Evolutionary conservation across 2,329 filamentous ascomycete species (phyloP), one percentile per base, ranked within the genome.

Genomic region (Pseudogymnoascus sp.): DNA sequence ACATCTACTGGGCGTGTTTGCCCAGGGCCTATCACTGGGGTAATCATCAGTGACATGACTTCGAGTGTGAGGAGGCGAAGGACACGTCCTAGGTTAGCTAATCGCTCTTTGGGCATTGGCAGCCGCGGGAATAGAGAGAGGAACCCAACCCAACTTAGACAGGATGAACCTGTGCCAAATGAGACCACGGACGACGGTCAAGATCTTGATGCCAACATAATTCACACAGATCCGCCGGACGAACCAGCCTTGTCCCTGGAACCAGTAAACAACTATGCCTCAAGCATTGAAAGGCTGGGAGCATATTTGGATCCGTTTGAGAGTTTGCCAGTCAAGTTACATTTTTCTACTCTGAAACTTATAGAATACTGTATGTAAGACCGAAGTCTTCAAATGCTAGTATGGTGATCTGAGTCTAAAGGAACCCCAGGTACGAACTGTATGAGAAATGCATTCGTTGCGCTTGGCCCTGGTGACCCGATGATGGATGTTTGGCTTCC

Each of bases 41-140:
- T 48, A 13, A 59, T 59, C 6, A 33, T 59, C 21, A 38, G 57
- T 18, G 57, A 59, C n/a, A 59, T 59, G 57, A 59, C 57, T 28
- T 45, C 33, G 19, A 19, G 13, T 5, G 34, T 59, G 15, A 41
- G 37, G 15, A 41, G 37, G 13, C 57, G 41, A 35, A 33, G 3
- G n/a, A 21, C 57, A 12, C 30, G 9, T 1, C 7, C 12, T 5
- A 48, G 21, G n/a, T 30, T 41, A 59, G 21, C 23, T 45, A 38
- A 41, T 30, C 18, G 35, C 33, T 13, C 41, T 10, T 2, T 15
- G 3, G 41, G 41, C 4, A 13, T 8, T 28, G 10, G 13, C 5
- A 28, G n/a, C 12, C 18, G n/a, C 2, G 5, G 8, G 21, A 15
- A 18, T 0, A 26, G 13, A 26, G n/a, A 13, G 28, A 38, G n/a